These are phyloP conservation scores for Phellinidium pouzarii DNA, from an alignment of 1,284 basidiomycete genomes.

Conservation along the genomic window DNA sequence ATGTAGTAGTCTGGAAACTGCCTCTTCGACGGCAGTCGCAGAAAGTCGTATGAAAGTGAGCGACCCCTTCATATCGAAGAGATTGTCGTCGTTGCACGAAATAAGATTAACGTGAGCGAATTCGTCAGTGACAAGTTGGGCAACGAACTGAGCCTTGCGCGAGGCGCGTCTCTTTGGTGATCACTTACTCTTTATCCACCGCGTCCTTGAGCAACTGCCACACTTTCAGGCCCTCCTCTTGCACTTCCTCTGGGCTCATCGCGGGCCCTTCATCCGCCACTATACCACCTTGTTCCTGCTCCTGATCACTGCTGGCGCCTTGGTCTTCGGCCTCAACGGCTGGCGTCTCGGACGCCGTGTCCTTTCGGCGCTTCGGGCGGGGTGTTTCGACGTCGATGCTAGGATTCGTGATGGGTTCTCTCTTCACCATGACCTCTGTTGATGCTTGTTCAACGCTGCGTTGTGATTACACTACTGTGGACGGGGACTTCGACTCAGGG, in stretches of 20 bases:
- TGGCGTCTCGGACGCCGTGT: slow-evolving; percentile 28
- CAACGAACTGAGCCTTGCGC: slow-evolving; percentile 29
- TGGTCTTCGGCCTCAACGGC: slow-evolving; percentile 20
- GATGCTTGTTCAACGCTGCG: neutral
- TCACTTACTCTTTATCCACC: slow-evolving; percentile 76
- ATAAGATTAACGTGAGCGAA: slow-evolving; percentile 11
- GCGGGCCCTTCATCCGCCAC: slow-evolving; percentile 24
- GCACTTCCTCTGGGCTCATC: slow-evolving; percentile 38
- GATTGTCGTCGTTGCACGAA: neutral
- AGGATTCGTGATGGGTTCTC: slow-evolving; percentile 49
- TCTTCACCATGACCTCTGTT: slow-evolving; percentile 51
- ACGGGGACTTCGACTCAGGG: too few relatives aligned
- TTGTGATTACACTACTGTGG: neutral
- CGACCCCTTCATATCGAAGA: slow-evolving; percentile 43
- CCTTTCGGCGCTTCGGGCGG: slow-evolving; percentile 64
- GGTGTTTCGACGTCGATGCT: slow-evolving; percentile 49
- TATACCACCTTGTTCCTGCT: slow-evolving; percentile 22
- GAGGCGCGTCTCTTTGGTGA: slow-evolving; percentile 29
- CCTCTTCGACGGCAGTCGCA: slow-evolving; percentile 69
- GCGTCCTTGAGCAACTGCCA: slow-evolving; percentile 74
- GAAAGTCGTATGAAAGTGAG: slow-evolving; percentile 64
- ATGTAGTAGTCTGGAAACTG: slow-evolving; percentile 89
- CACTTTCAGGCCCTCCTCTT: slow-evolving; percentile 56
- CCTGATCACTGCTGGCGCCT: slow-evolving; percentile 14
- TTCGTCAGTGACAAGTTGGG: slow-evolving; percentile 23